These are phyloP conservation scores for Starmerella asiatica DNA, from an alignment of 805 yeast genomes.

Conservation along the genomic window DNA sequence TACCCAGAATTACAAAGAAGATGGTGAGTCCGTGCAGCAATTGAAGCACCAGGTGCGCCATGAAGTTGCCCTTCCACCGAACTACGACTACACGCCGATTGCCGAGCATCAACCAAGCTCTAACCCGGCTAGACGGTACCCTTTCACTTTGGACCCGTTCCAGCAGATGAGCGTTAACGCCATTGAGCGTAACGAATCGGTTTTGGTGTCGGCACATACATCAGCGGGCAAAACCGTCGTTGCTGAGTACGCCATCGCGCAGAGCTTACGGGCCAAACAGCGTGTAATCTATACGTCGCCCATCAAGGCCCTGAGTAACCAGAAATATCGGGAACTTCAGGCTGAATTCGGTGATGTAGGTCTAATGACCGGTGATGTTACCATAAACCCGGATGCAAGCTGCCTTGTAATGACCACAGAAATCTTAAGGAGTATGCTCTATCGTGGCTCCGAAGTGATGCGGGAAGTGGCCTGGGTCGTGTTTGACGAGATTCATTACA, in stretches of 20 bases:
- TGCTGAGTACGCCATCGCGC: constrained; percentile 95
- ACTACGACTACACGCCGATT: constrained; percentile 75
- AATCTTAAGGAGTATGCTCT: constrained; percentile 89
- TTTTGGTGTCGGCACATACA: constrained; percentile 92
- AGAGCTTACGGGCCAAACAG: constrained; percentile 78
- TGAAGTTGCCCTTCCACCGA: constrained; percentile 93
- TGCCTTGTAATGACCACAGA: constrained; percentile 99
- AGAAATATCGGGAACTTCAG: constrained; percentile 78
- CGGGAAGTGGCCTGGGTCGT: constrained; percentile 98
- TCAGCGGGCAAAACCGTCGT: constrained; percentile 97
- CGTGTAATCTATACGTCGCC: constrained; percentile 93
- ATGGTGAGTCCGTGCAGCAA: constrained; percentile 33
- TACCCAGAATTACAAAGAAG: constrained; percentile 14
- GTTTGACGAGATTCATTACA: constrained; percentile 96
- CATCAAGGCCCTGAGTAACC: constrained; percentile 86
- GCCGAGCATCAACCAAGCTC: constrained; percentile 62
- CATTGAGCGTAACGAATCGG: constrained; percentile 88
- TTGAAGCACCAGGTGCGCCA: constrained; percentile 90
- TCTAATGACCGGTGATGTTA: constrained; percentile 97
- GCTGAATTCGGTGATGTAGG: constrained; percentile 97
- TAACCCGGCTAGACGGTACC: constrained; percentile 77
- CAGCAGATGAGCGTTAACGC: constrained; percentile 95
- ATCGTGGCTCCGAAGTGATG: constrained; percentile 95
- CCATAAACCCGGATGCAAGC: constrained; percentile 95
- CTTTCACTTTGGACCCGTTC: constrained; percentile 89